phyloP scores from a whole-genome alignment of 2,329 filamentous ascomycete species.

The Fusarium xylarioides region DNA sequence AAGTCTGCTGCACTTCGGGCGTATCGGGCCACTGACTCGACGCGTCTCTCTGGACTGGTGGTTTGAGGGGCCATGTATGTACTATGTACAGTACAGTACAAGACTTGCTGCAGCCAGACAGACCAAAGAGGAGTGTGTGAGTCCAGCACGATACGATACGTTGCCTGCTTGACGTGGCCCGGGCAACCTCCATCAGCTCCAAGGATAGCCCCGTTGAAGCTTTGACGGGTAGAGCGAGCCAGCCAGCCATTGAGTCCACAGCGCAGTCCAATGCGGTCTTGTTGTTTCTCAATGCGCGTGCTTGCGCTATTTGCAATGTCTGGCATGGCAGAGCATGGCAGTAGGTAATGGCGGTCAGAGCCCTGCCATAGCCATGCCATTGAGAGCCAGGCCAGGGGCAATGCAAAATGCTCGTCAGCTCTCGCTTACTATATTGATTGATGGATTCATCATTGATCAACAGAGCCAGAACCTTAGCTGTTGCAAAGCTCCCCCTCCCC shows the following conservation, averaged over 20 bases:
- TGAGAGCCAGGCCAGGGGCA: constrained; percentile 13
- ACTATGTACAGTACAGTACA: neutral
- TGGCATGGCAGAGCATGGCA: neutral
- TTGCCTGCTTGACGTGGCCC: constrained; percentile 30
- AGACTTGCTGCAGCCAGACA: neutral
- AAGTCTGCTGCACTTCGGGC: constrained; percentile 41
- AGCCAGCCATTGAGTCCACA: constrained; percentile 28
- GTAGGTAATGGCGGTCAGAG: constrained; percentile 31
- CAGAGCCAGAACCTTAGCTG: constrained; percentile 15
- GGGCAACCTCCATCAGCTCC: constrained; percentile 34
- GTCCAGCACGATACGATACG: neutral
- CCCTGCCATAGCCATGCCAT: neutral
- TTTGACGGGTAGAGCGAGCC: constrained; percentile 6
- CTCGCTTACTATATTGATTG: neutral
- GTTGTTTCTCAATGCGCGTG: constrained; percentile 11
- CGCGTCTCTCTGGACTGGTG: constrained; percentile 17
- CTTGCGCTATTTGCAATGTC: neutral
- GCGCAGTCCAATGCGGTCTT: constrained; percentile 5
- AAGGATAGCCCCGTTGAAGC: constrained; percentile 34
- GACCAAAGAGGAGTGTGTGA: constrained; percentile 5
- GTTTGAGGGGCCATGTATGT: constrained; percentile 12
- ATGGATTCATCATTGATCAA: constrained; percentile 26
- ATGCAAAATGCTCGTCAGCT: constrained; percentile 6
- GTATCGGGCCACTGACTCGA: constrained; percentile 39
- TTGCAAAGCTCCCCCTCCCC: constrained; percentile 27